Evolutionary conservation across 306 rosid genomes (phyloP).

Genomic region (Lathyrus sativus): DNA sequence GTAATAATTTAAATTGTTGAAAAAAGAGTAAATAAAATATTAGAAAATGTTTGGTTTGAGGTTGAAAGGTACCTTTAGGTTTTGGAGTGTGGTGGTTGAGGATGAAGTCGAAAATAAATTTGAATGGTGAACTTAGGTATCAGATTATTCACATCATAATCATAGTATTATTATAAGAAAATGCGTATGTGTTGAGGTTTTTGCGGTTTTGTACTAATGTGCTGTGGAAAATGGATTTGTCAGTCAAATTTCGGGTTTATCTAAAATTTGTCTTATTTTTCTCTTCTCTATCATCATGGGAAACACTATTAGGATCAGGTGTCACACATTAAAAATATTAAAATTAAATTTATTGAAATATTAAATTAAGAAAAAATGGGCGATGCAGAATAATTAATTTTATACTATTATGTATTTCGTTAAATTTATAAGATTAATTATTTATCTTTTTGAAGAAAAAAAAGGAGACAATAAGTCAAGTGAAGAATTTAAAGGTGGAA

Average conservation of each 20-base stretch:
- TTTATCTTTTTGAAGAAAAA: too few relatives aligned
- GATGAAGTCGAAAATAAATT: not conserved
- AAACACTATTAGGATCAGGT: not conserved
- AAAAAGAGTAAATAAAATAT: not conserved
- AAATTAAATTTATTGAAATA: too few relatives aligned
- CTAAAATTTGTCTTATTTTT: slow-evolving; percentile 15
- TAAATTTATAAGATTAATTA: too few relatives aligned
- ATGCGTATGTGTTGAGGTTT: not conserved
- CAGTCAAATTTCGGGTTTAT: slow-evolving; percentile 29
- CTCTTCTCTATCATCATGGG: not conserved
- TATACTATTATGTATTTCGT: too few relatives aligned
- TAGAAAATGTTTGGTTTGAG: slow-evolving; percentile 18
- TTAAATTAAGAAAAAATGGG: too few relatives aligned
- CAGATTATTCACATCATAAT: slow-evolving; percentile 13
- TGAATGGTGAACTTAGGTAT: slow-evolving; percentile 3
- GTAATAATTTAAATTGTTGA: not conserved
- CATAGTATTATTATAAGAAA: slow-evolving; percentile 15
- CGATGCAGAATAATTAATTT: too few relatives aligned
- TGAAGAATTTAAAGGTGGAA: too few relatives aligned
- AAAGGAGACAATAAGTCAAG: too few relatives aligned
- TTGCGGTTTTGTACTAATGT: slow-evolving; percentile 6
- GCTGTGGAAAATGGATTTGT: slow-evolving; percentile 35
- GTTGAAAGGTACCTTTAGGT: slow-evolving; percentile 45
- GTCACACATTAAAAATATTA: too few relatives aligned
- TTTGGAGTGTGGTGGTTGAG: not conserved